phyloP scores from a whole-genome alignment of 176 grass and related monocot genomes.

The Canna indica region DNA sequence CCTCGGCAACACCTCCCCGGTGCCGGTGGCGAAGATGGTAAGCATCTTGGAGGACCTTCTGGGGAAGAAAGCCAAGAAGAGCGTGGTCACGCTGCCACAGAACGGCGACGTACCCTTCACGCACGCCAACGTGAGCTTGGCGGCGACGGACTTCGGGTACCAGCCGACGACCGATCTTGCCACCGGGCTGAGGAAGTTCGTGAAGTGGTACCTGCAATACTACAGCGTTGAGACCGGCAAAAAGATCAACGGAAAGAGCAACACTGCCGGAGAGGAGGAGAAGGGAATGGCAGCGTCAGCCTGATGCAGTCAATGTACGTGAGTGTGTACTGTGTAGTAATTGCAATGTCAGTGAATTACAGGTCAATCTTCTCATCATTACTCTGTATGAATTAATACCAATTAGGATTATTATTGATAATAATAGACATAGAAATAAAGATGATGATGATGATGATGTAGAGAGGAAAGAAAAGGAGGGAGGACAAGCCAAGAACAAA shows the following conservation, averaged over 20 bases:
- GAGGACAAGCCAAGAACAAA: background rate
- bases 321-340: background rate
- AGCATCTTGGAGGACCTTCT: background rate
- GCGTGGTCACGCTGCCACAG: slow-evolving; percentile 4
- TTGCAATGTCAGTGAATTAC: background rate
- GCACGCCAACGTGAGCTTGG: slow-evolving; percentile 10
- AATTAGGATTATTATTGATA: background rate
- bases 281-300: background rate
- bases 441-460: background rate
- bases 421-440: background rate
- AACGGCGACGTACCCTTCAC: slow-evolving; percentile 15
- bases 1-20: slow-evolving; percentile 14
- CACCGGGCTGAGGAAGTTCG: slow-evolving; percentile 6
- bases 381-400: background rate
- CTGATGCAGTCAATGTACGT: background rate
- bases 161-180: slow-evolving; percentile 13
- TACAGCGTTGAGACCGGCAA: background rate
- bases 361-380: too few species aligned
- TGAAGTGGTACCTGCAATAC: slow-evolving; percentile 13
- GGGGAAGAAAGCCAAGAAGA: slow-evolving; percentile 11
- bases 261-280: background rate
- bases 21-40: slow-evolving; percentile 4
- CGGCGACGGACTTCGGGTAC: slow-evolving; percentile 6
- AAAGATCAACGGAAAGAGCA: background rate
- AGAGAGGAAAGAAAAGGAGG: background rate